phyloP scores from a whole-genome alignment of 352 stramenopile genomes.

The Phytophthora podocarpi region DNA sequence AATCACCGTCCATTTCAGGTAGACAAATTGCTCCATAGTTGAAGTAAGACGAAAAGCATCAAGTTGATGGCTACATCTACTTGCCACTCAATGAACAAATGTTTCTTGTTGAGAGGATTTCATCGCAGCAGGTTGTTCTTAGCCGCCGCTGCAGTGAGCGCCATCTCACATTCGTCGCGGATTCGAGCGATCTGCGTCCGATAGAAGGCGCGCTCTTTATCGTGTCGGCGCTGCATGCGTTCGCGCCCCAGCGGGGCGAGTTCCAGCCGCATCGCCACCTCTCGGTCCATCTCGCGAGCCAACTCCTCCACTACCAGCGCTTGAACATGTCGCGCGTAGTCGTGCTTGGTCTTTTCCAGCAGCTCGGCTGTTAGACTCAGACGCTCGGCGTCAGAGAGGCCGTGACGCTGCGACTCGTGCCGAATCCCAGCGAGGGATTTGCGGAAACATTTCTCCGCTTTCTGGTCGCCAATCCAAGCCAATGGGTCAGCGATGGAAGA shows the following conservation, averaged over 20 bases:
- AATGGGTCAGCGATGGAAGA: neutral
- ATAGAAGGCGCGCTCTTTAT: slow-evolving; percentile 57
- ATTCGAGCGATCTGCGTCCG: slow-evolving; percentile 67
- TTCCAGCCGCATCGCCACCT: slow-evolving; percentile 61
- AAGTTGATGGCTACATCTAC: neutral
- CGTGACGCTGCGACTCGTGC: slow-evolving; percentile 47
- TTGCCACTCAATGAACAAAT: too few relatives aligned
- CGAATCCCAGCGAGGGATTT: slow-evolving; percentile 59
- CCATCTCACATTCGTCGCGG: slow-evolving; percentile 67
- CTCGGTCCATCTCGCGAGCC: slow-evolving; percentile 62
- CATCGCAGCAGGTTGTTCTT: slow-evolving; percentile 79
- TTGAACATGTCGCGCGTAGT: slow-evolving; percentile 62
- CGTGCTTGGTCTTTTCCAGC: slow-evolving; percentile 67
- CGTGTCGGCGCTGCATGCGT: slow-evolving; percentile 57
- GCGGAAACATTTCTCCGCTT: slow-evolving; percentile 50
- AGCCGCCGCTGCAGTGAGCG: slow-evolving; percentile 60
- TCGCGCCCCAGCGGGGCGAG: slow-evolving; percentile 42
- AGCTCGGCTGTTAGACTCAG: slow-evolving; percentile 54
- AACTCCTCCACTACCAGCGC: slow-evolving; percentile 63
- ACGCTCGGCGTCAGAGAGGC: slow-evolving; percentile 40
- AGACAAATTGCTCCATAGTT: neutral
- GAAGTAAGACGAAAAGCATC: neutral
- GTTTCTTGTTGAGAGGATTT: too few relatives aligned
- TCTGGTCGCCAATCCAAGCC: slow-evolving; percentile 34
- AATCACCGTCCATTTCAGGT: neutral